Evolutionary conservation across 495 filamentous ascomycete species (phyloP), one percentile per base, ranked within the genome.

Genomic region (Podospora anserina): DNA sequence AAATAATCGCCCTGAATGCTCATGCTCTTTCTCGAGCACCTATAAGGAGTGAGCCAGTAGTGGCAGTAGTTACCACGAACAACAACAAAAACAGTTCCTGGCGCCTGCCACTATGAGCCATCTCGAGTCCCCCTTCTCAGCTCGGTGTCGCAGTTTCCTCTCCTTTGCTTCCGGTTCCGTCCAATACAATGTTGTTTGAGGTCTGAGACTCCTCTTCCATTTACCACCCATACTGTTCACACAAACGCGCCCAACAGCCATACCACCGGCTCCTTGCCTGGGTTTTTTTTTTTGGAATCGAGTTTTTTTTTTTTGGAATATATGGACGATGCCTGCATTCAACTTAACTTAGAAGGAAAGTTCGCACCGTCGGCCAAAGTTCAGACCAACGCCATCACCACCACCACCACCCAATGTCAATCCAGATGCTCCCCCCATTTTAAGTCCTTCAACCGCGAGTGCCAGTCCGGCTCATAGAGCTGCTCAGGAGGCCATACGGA

Each of bases 311-410:
- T 77, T 76, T 82, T 78, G 76, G 76, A 78, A 77, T 78, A 78
- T 20, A 75, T 68, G 69, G 73, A 81, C 75, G 73, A 84, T 84
- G 82, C 74, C 77, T 76, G 74, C 77, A 74, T 75, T 79, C 76
- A 80, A 77, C 77, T 81, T 83, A 74, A 76, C 81, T 78, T 85
- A 82, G 80, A 81, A 81, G 70, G 80, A 80, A 72, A 80, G 78
- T 78, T 78, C 78, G 74, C 75, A 78, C 72, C 67, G 70, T 75
- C 78, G 78, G 68, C 80, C 81, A 26, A 77, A 75, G 66, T 76
- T 79, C 70, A 78, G 71, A 68, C 67, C 63, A 20, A 66, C 61
- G 23, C 23, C 23, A 23, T 23, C 23, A 23, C 23, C 23, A 23
- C 23, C 23, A 23, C 23, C 23, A 56, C 68, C 73, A 62, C 66